Conservation (phyloP, 306 rosid species). For the Dalbergia oliveri region DNA sequence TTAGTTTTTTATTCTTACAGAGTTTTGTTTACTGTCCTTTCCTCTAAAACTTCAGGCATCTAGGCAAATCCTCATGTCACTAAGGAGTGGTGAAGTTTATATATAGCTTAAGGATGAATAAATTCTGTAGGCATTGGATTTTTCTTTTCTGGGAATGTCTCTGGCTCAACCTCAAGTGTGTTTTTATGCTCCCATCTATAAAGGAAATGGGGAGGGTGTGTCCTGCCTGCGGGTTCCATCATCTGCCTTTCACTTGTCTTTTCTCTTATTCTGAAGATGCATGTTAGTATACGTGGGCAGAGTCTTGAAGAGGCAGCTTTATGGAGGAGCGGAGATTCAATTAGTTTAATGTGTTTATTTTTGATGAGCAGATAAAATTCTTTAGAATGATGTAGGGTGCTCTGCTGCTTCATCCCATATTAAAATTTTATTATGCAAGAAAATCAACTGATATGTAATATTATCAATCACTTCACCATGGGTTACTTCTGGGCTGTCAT, state of each 20-base stretch:
- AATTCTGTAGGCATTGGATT: conserved; percentile 10
- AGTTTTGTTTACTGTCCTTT: conserved; percentile 42
- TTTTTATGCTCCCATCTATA: conserved; percentile 7
- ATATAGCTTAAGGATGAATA: conserved; percentile 39
- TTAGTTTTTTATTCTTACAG: conserved; percentile 31
- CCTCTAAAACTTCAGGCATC: conserved; percentile 38
- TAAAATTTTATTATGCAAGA: background rate
- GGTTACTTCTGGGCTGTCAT: background rate
- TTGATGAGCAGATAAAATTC: conserved; percentile 35
- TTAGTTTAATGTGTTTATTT: conserved; percentile 32
- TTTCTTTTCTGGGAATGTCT: conserved; percentile 15
- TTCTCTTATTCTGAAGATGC: conserved; percentile 12
- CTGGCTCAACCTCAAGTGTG: conserved; percentile 16
- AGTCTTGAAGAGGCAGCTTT: conserved; percentile 46
- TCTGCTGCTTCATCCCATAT: conserved; percentile 34
- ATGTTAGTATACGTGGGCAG: background rate
- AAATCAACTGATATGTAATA: conserved; percentile 39
- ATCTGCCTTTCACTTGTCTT: conserved; percentile 16
- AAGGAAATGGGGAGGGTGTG: conserved; percentile 3
- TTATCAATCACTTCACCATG: background rate
- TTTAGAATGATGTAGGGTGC: conserved; percentile 26
- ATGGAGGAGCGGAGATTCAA: conserved; percentile 34
- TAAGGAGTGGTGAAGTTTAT: conserved; percentile 39
- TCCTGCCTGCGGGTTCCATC: conserved; percentile 17
- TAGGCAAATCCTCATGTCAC: conserved; percentile 38